These are phyloP conservation scores for Gracilaria gracilis DNA, from an alignment of 23 red algal genomes.

Conservation along the genomic window DNA sequence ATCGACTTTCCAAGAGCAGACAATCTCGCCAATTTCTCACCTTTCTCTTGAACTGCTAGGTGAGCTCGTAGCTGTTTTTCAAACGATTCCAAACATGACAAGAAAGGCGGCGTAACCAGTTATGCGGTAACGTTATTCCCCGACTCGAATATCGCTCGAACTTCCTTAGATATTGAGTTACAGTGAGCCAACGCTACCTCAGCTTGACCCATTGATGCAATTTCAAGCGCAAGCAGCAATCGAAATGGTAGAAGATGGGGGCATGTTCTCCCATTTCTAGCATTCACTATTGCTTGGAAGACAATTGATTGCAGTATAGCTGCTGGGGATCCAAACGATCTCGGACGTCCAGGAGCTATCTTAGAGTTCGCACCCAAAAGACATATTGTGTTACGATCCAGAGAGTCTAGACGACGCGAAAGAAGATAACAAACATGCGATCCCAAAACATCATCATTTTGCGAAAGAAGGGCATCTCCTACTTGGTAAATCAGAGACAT, in stretches of 20 bases:
- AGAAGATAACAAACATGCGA: slow-evolving; percentile 63
- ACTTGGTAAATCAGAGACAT: slow-evolving; percentile 41
- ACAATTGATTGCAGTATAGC: slow-evolving; percentile 55
- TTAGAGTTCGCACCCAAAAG: slow-evolving; percentile 41
- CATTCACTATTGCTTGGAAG: slow-evolving; percentile 43
- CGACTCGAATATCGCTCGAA: slow-evolving; percentile 56
- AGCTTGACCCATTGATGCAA: slow-evolving; percentile 42
- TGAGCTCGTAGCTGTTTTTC: slow-evolving; percentile 43
- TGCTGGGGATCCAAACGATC: slow-evolving; percentile 48
- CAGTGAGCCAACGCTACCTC: slow-evolving; percentile 59
- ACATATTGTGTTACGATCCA: slow-evolving; percentile 12
- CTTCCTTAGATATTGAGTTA: slow-evolving; percentile 29
- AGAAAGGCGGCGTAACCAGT: slow-evolving; percentile 45
- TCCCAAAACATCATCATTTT: slow-evolving; percentile 25
- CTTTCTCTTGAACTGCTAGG: slow-evolving; percentile 17
- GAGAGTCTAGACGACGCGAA: slow-evolving; percentile 24
- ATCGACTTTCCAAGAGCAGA: slow-evolving; percentile 42
- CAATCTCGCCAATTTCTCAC: not conserved
- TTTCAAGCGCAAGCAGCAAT: slow-evolving; percentile 39
- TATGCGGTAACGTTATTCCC: slow-evolving; percentile 4
- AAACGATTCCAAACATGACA: slow-evolving; percentile 51
- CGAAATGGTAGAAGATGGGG: slow-evolving; percentile 61
- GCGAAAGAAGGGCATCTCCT: slow-evolving; percentile 44
- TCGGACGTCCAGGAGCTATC: slow-evolving; percentile 30
- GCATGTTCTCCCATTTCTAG: slow-evolving; percentile 22